These are phyloP conservation scores for Sarocladiaceae sp. DNA, from an alignment of 2,329 filamentous ascomycete species.

Conservation along the genomic window DNA sequence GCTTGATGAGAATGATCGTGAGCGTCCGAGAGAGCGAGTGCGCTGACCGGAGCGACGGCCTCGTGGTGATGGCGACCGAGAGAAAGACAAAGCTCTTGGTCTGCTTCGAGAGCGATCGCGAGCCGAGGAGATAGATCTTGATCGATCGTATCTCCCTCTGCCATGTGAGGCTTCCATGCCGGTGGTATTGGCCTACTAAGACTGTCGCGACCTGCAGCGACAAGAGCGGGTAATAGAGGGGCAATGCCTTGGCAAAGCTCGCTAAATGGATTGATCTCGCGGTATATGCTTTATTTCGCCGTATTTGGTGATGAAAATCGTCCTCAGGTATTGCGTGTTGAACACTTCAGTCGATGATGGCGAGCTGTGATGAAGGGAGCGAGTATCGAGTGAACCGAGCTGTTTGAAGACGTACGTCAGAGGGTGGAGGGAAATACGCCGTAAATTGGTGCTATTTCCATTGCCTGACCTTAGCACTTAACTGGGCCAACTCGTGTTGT, in stretches of 20 bases:
- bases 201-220: background rate
- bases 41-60: background rate
- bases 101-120: background rate
- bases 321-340: no score
- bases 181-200: background rate
- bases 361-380: background rate
- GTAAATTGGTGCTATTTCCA: no score
- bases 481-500: no score
- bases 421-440: background rate
- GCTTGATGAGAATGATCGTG: background rate
- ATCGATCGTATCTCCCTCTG: background rate
- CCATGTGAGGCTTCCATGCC: background rate
- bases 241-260: background rate
- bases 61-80: constrained; percentile 1
- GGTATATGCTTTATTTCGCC: no score
- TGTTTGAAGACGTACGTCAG: constrained; percentile 2
- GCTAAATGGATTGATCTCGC: background rate
- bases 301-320: no score
- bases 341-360: no score
- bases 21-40: background rate
- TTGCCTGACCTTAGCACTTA: no score
- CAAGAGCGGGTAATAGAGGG: background rate
- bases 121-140: background rate
- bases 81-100: constrained; percentile 2
- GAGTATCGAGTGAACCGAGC: background rate